A percentile compares a stretch with the other conserved stretches of the same genome.
Evolutionary conservation across 2,329 filamentous ascomycete genomes (phyloP).

Genomic region (Penicillium digitatum): DNA sequence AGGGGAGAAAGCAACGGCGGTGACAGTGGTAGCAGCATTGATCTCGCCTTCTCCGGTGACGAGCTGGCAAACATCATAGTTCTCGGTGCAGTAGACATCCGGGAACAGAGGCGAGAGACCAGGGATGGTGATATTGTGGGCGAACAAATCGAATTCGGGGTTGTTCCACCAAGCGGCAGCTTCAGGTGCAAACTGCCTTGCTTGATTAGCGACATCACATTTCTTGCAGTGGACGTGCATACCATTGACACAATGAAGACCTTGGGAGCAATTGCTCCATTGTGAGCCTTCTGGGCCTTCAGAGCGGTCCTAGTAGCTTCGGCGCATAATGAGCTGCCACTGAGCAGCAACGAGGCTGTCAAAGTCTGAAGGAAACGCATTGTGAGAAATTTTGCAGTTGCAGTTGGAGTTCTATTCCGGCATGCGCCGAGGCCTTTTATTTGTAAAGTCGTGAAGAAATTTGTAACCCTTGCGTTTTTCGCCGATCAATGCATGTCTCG

Average conservation of each 20-base stretch:
- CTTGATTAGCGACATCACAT: not conserved
- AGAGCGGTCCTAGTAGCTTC: conserved; percentile 1
- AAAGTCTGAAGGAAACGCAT: conserved; percentile 14
- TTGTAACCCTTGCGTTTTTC: not conserved
- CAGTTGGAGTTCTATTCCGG: not conserved
- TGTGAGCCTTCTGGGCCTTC: not conserved
- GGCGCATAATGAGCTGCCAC: conserved; percentile 11
- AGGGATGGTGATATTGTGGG: conserved; percentile 55
- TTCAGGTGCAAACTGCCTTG: conserved; percentile 57
- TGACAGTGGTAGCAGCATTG: conserved; percentile 66
- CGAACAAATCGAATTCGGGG: conserved; percentile 54
- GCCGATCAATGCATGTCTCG: not conserved
- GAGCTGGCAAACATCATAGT: conserved; percentile 63
- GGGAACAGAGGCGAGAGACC: conserved; percentile 65
- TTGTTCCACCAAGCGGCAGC: conserved; percentile 59
- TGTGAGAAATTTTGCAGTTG: not conserved
- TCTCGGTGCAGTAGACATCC: conserved; percentile 59
- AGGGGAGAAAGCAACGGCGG: conserved; percentile 58
- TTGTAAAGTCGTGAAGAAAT: not conserved
- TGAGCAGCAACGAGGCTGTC: conserved; percentile 15
- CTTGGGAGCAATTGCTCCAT: conserved; percentile 34
- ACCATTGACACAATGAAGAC: conserved; percentile 45
- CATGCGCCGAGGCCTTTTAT: not conserved
- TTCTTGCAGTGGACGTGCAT: conserved; percentile 3
- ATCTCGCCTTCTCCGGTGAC: conserved; percentile 68